Evolutionary conservation across 2,329 filamentous ascomycete genomes (phyloP).

Genomic region (Pestalotiopsis fici): DNA sequence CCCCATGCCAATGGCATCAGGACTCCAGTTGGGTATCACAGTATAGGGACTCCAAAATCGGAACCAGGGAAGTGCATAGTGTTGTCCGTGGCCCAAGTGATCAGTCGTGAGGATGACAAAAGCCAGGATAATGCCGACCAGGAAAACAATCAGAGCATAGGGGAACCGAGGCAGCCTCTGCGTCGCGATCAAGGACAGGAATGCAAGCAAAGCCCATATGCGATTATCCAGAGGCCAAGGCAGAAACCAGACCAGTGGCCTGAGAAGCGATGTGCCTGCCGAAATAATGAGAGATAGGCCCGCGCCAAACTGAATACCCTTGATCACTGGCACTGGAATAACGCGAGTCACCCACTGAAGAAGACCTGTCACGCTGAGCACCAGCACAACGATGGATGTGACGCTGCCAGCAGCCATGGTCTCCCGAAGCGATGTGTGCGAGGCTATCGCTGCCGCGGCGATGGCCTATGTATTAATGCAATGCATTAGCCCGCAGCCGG

Average conservation of each 20-base stretch:
- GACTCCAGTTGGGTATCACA: slow-evolving; percentile 45
- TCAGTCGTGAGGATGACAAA: slow-evolving; percentile 39
- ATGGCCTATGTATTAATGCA: slow-evolving; percentile 63
- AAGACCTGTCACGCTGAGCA: slow-evolving; percentile 80
- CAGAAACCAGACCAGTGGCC: slow-evolving; percentile 66
- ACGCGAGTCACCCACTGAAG: slow-evolving; percentile 71
- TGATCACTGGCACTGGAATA: slow-evolving; percentile 85
- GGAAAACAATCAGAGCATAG: slow-evolving; percentile 75
- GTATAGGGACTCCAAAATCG: slow-evolving; percentile 61
- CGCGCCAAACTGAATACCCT: slow-evolving; percentile 92
- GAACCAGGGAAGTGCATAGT: slow-evolving; percentile 48
- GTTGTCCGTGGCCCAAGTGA: slow-evolving; percentile 10
- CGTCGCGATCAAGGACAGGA: slow-evolving; percentile 69
- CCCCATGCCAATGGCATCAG: slow-evolving; percentile 56
- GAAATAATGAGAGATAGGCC: slow-evolving; percentile 81
- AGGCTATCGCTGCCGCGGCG: slow-evolving; percentile 81
- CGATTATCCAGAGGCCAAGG: slow-evolving; percentile 75
- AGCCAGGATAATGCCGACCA: slow-evolving; percentile 68
- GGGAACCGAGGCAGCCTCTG: slow-evolving; percentile 68
- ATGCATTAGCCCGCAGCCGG: not conserved
- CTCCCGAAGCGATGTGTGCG: slow-evolving; percentile 64
- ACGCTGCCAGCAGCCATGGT: slow-evolving; percentile 84
- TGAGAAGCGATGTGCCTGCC: slow-evolving; percentile 69
- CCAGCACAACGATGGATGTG: slow-evolving; percentile 70
- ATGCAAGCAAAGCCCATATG: slow-evolving; percentile 74